Evolutionary conservation across 176 grass and related monocot species (phyloP), one percentile per base, ranked within the genome.

Genomic region (Triticum urartu): DNA sequence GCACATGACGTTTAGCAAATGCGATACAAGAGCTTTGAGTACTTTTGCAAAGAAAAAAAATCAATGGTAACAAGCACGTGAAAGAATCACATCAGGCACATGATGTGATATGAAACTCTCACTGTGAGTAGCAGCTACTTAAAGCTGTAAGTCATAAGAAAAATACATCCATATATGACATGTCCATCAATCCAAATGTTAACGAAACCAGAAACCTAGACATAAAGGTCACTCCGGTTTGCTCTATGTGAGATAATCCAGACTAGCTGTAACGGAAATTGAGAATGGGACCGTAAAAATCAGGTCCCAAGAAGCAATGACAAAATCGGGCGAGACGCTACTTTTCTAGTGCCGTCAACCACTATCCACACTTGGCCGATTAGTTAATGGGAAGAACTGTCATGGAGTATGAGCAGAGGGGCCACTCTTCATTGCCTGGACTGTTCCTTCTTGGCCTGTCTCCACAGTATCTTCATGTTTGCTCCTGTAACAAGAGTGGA

Each of bases 281-380:
- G 39, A 64, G 42, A 74, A 3, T 24, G 26, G 39, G 48, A 33
- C 45, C 7, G 0, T 71, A 60, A 10, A 62, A 47, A n/a, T 60
- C 21, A 63, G 62, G 43, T 13, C 80, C 47, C 20, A 60, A 24
- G 47, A 69, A 54, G 8, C n/a, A 22, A 42, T 9, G 36, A 30
- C 33, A 78, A 88, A 88, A 87, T n/a, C 63, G 6, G 48, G 14
- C 12, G 3, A 36, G 13, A 68, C 6, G 30, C 79, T 88, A 43
- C 24, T 59, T 56, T 77, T 48, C 35, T 38, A 77, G 68, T 3
- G 50, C 59, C 71, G 79, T 70, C 39, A 20, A 18, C 1, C 3
- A 7, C 15, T 24, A 62, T 45, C 33, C 47, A 62, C 56, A 40
- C 22, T 79, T 25, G 62, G 35, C 36, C 2, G 25, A 61, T 21